Percentiles rank a stretch among this genome's conserved stretches.
phyloP scores from a whole-genome alignment of 1,139 yeast species.

The Nadsonia commutata region DNA sequence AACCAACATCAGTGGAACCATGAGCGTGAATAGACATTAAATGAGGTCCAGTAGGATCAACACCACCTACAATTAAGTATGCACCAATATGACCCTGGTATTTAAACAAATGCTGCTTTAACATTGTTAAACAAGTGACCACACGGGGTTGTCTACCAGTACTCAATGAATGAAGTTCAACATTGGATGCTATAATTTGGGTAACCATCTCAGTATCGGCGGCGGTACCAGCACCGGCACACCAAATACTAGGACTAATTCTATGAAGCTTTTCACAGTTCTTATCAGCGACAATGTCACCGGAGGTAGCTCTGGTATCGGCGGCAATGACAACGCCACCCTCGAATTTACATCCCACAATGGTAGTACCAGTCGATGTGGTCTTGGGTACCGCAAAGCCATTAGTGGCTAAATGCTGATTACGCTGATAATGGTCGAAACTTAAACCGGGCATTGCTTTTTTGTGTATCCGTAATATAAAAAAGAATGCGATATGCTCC shows the following conservation, averaged over 20 bases:
- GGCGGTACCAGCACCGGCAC: constrained; percentile 99
- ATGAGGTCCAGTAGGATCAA: constrained; percentile 92
- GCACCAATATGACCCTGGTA: constrained; percentile 98
- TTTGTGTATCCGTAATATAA: no score
- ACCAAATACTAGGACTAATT: constrained; percentile 89
- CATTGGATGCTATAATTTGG: constrained; percentile 75
- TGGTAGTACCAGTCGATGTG: constrained; percentile 96
- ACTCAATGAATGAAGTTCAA: constrained; percentile 76
- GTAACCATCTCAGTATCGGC: constrained; percentile 99
- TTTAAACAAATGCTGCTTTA: constrained; percentile 89
- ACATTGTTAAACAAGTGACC: constrained; percentile 79
- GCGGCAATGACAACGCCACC: constrained; percentile 97
- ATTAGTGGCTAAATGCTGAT: constrained; percentile 49
- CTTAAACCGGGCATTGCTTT: constrained; percentile 69
- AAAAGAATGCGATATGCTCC: no score
- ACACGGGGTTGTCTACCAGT: constrained; percentile 84
- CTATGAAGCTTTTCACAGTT: constrained; percentile 93
- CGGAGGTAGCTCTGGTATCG: constrained; percentile 95
- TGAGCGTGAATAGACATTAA: constrained; percentile 90
- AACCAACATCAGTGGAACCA: constrained; percentile 93
- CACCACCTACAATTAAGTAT: constrained; percentile 90
- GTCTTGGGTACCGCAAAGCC: constrained; percentile 75
- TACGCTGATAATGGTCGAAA: constrained; percentile 88
- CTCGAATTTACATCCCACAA: constrained; percentile 84
- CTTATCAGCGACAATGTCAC: constrained; percentile 92